Base-by-base conservation (phyloP, 2,329 filamentous ascomycete genomes). In the Chrysosporium keratinophilum region DNA sequence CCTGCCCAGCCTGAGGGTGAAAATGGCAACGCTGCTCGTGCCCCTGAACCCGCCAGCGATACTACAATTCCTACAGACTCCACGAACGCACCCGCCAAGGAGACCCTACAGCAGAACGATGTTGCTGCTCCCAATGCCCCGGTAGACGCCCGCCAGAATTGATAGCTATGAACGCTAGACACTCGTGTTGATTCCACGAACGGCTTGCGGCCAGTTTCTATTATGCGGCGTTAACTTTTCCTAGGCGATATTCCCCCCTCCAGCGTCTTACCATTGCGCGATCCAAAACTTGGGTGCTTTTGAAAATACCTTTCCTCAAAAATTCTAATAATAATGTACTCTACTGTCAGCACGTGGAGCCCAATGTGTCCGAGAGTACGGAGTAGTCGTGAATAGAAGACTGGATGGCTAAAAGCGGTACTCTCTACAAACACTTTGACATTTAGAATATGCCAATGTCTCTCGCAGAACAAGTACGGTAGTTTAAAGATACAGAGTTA, bases 1-100 rank as follows among this genome's bases (percentile, higher is more conserved):
- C n/a, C 41, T 28, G 7, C 44, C 15, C 58, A 54, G 54, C 45
- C 56, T 1, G 56, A 59, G 42, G 59, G 57, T 17, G 60, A 62
- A 47, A 56, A 60, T 23, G 46, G 57, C 5, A 51, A 50, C 19
- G 61, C 59, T 44, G 54, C 60, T 53, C 58, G 54, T 5, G 34
- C n/a, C 12, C 17, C 37, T 2, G 52, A 54, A n/a, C 42, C 56
- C 1, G 39, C 50, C 28, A 28, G 35, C 10, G 44, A 48, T 28
- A 31, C 15, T n/a, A 31, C 46, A 33, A 42, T 23, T 10, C 33
- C 40, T 52, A 20, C 51, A 2, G 41, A 50, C 23, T 20, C 37
- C 11, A 45, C 52, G 28, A 15, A 41, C 14, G 46, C 1, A 43
- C 20, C 35, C 15, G 15, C 48, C 28, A 42, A 50, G 15, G 34